Base-by-base conservation (phyloP, 2,329 filamentous ascomycete species). In the Talaromyces sp. region DNA sequence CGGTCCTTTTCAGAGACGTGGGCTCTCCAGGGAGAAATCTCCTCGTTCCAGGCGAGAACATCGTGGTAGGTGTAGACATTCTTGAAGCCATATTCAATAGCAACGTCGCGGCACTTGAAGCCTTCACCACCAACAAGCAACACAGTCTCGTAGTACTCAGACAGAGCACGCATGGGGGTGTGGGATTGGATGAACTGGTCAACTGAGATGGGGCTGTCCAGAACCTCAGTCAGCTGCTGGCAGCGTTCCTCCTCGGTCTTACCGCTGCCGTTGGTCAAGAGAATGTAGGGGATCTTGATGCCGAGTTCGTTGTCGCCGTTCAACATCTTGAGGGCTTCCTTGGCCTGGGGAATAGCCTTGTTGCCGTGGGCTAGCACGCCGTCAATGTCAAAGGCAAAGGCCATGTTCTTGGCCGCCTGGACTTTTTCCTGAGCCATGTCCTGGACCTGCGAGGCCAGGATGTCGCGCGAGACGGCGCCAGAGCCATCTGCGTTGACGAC, bases 141-240 rank as follows among this genome's bases (percentile, higher is more conserved):
- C 38, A 91, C 88, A 2, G 88, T 90, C 67, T 85, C 83, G 80
- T 90, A 91, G 81, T 91, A 91, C 73, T 90, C 87, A 24, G 88
- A 79, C 68, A 91, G 77, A 52, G 88, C 89, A 62, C 87, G 86
- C 89, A 91, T 91, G 66, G 88, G 88, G 4, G 87, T 90, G 80
- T 90, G 88, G 1, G 86, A 88, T 75, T 90, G 88, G 71, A 90
- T 90, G 80, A 91, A 91, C 72, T 90, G 88, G 61, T 89, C 86
- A 41, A 84, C 88, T 56, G 80, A 83, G 73, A 90, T 84, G 57
- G 86, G 86, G 68, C 82, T 82, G 61, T 83, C 76, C 52, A 90
- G 80, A 64, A 91, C 89, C 71, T 84, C 83, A 64, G 84, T 81
- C 19, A 90, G 82, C 74, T 90, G 87, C 61, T 86, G 80, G 68